A percentile compares a stretch with the other conserved stretches of the same genome.
phyloP scores from a whole-genome alignment of 2,329 filamentous ascomycete species.

The Aureobasidium sp. region DNA sequence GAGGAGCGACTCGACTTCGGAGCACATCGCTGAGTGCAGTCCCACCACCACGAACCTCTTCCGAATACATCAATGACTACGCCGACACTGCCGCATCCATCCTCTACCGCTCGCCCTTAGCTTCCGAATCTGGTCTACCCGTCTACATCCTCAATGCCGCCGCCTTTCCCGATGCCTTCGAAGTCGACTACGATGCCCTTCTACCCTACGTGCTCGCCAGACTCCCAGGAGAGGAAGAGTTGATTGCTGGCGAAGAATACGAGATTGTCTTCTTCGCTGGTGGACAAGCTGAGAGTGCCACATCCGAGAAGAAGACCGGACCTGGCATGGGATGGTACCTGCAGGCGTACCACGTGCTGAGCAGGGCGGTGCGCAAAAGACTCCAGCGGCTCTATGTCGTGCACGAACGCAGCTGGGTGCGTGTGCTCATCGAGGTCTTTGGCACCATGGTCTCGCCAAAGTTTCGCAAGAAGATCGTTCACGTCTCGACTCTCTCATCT shows the following conservation, averaged over 20 bases:
- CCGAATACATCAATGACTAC: slow-evolving; percentile 40
- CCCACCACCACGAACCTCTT: slow-evolving; percentile 35
- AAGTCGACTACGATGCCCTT: slow-evolving; percentile 46
- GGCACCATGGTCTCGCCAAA: slow-evolving; percentile 50
- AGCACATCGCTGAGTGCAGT: slow-evolving; percentile 39
- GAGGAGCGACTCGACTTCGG: slow-evolving; percentile 20
- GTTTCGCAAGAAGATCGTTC: slow-evolving; percentile 49
- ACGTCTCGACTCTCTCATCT: slow-evolving; percentile 42
- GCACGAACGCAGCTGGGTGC: slow-evolving; percentile 49
- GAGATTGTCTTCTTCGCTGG: slow-evolving; percentile 51
- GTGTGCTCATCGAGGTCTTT: slow-evolving; percentile 48
- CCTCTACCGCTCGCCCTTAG: slow-evolving; percentile 45
- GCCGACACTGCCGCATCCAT: slow-evolving; percentile 44
- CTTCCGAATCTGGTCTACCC: slow-evolving; percentile 40
- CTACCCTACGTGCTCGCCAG: slow-evolving; percentile 48
- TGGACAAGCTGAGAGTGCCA: slow-evolving; percentile 38
- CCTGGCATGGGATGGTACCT: slow-evolving; percentile 50
- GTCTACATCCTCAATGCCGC: slow-evolving; percentile 48
- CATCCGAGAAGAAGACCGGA: slow-evolving; percentile 36
- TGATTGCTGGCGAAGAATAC: slow-evolving; percentile 45
- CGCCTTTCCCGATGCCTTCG: slow-evolving; percentile 46
- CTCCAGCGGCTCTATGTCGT: slow-evolving; percentile 50
- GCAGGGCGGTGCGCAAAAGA: slow-evolving; percentile 46
- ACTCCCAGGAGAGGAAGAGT: slow-evolving; percentile 47
- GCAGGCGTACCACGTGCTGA: slow-evolving; percentile 48